Evolutionary conservation across 2,329 filamentous ascomycete genomes (phyloP).

Genomic region (Colletotrichum gloeosporioides): DNA sequence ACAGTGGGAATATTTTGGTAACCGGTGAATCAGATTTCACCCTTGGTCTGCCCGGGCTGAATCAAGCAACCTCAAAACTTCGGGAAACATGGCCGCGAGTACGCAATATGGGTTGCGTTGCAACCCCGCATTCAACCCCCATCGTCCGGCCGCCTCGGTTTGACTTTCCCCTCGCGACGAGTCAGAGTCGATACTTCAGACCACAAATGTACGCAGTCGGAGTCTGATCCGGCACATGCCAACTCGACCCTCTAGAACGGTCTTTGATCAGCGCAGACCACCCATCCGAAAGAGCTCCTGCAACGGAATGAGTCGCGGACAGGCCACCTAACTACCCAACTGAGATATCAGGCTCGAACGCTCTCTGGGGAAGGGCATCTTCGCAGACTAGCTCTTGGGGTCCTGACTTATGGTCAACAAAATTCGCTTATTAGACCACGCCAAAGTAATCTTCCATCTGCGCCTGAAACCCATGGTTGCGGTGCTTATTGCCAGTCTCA

Average conservation of each 20-base stretch:
- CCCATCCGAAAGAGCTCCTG: not conserved
- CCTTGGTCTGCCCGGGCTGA: not conserved
- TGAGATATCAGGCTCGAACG: not conserved
- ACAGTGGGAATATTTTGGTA: not conserved
- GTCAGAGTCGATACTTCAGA: not conserved
- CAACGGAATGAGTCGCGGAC: not conserved
- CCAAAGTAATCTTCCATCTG: not conserved
- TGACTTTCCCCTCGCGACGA: not conserved
- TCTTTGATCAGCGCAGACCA: not conserved
- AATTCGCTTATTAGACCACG: not conserved
- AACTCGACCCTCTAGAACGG: not conserved
- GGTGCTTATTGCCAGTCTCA: not conserved
- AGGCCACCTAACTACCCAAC: not conserved
- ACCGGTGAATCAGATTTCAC: not conserved
- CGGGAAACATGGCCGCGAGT: not conserved
- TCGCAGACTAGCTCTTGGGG: not conserved
- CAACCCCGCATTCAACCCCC: not conserved
- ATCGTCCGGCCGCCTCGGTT: not conserved
- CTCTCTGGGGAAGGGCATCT: not conserved
- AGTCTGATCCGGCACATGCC: not conserved
- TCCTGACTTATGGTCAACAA: not conserved
- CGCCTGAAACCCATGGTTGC: not conserved
- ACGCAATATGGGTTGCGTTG: not conserved
- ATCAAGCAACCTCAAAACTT: not conserved
- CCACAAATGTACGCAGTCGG: not conserved